Evolutionary conservation across 495 filamentous ascomycete species (phyloP).

Genomic region (Bombardia bombarda): DNA sequence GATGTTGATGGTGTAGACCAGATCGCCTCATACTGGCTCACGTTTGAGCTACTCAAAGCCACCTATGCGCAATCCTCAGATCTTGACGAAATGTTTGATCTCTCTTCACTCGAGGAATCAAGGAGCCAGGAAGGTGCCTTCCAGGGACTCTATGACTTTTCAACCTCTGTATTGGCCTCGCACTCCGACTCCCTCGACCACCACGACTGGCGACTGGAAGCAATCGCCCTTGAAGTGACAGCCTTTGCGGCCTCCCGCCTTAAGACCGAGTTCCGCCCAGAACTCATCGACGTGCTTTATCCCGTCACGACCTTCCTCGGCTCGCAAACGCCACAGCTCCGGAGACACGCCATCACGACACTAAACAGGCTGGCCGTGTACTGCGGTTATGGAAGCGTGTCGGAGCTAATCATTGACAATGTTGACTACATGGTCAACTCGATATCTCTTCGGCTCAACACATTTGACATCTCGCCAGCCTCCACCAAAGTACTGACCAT

Average conservation of each 20-base stretch:
- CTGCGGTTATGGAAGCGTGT: conserved; percentile 68
- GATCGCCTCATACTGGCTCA: conserved; percentile 75
- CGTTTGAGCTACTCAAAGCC: conserved; percentile 59
- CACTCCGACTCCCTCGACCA: conserved; percentile 37
- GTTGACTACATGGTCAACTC: conserved; percentile 96
- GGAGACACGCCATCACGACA: conserved; percentile 74
- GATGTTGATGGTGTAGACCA: conserved; percentile 45
- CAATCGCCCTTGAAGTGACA: conserved; percentile 66
- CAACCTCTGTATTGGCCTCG: conserved; percentile 54
- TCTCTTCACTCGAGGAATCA: conserved; percentile 29
- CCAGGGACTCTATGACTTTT: conserved; percentile 74
- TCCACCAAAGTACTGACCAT: conserved; percentile 86
- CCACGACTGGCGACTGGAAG: conserved; percentile 61
- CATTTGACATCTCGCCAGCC: conserved; percentile 82
- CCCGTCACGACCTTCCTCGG: conserved; percentile 82
- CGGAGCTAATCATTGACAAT: conserved; percentile 80
- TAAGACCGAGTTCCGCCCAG: conserved; percentile 62
- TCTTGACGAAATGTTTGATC: conserved; percentile 60
- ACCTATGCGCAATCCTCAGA: conserved; percentile 39
- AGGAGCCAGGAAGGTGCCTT: conserved; percentile 48
- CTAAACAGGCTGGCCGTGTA: conserved; percentile 68
- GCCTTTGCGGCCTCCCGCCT: conserved; percentile 63
- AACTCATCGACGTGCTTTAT: conserved; percentile 88
- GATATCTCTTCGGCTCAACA: conserved; percentile 80
- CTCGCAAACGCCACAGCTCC: conserved; percentile 56